Conservation (phyloP, 805 yeast genomes). For the Sugiyamaella floridensis region DNA sequence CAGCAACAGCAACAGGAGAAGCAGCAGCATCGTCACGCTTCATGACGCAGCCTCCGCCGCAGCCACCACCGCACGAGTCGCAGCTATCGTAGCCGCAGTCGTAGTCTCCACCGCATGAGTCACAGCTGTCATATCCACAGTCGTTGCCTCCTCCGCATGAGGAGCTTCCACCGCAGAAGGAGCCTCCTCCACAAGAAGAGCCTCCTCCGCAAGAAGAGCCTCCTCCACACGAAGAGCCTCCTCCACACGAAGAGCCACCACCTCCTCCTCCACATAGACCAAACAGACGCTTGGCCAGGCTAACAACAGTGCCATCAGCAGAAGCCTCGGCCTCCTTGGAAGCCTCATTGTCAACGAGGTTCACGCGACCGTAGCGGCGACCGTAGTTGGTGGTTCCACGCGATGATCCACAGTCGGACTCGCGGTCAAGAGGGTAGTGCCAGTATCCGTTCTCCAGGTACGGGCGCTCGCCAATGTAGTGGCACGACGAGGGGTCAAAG, state of each 20-base stretch:
- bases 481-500: background rate
- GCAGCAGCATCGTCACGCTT: background rate
- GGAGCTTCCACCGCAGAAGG: constrained; percentile 5
- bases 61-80: constrained; percentile 1
- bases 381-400: background rate
- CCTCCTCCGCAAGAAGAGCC: constrained; percentile 1
- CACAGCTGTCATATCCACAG: background rate
- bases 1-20: background rate
- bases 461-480: background rate
- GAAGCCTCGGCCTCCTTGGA: background rate
- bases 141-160: constrained; percentile 1
- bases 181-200: background rate
- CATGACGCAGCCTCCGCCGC: constrained; percentile 1
- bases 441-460: background rate
- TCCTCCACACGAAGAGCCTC: constrained; percentile 1
- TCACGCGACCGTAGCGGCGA: background rate
- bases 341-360: background rate
- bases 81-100: background rate
- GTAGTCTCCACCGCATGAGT: constrained; percentile 1
- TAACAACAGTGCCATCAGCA: background rate
- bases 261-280: constrained; percentile 6
- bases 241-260: constrained; percentile 1
- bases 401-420: background rate
- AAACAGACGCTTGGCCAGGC: constrained; percentile 4
- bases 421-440: background rate